Evolutionary conservation across 169 alveolate genomes (phyloP).

Genomic region (Plasmodium relictum): DNA sequence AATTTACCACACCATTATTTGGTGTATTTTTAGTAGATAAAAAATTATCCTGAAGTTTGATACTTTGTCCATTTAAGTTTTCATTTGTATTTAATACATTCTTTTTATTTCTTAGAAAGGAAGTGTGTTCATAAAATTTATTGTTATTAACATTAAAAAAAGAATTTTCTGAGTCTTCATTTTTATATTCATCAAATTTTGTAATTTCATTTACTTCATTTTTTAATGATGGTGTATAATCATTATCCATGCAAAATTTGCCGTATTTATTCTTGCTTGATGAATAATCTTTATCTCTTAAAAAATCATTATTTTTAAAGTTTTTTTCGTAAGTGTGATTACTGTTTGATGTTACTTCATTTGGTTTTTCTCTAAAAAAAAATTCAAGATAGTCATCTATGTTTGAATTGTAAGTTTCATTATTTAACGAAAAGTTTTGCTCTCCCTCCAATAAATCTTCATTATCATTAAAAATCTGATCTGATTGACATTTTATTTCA

Average conservation of each 20-base stretch:
- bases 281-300: not conserved
- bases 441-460: conserved; percentile 21
- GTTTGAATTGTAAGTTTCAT: conserved; percentile 41
- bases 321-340: not conserved
- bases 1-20: no score
- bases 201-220: conserved; percentile 12
- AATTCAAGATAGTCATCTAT: conserved; percentile 64
- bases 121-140: conserved; percentile 11
- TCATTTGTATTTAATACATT: conserved; percentile 17
- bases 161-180: conserved; percentile 14
- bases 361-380: conserved; percentile 58
- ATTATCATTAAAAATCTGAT: conserved; percentile 6
- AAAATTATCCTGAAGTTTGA: conserved; percentile 10
- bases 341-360: conserved; percentile 1
- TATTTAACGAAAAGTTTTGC: not conserved
- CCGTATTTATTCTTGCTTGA: conserved; percentile 2
- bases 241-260: conserved; percentile 1
- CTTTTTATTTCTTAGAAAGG: conserved; percentile 6
- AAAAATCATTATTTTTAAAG: not conserved
- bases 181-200: conserved; percentile 18
- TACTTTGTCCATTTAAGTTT: conserved; percentile 4
- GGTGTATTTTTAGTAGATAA: no score
- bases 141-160: not conserved
- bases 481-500: conserved; percentile 26
- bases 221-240: not conserved